Evolutionary conservation across 768 basidiomycete species (phyloP), one percentile per base, ranked within the genome.

Genomic region (Tylopilus vinaceipallidus): DNA sequence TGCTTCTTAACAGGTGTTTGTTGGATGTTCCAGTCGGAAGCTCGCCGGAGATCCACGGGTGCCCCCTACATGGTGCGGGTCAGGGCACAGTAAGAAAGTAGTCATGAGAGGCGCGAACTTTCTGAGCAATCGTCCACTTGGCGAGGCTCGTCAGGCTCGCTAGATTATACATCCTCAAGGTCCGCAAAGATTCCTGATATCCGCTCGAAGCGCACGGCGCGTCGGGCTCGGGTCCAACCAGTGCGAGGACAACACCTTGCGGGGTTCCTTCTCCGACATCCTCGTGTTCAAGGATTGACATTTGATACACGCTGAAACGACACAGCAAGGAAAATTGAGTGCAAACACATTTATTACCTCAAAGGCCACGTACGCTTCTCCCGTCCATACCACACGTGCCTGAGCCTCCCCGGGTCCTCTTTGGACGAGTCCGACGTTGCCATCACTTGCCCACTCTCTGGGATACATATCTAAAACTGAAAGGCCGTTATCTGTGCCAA

Each of bases 401-500:
- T 81, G 76, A 0, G 91, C 88, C 54, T 91, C 89, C 35, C 79
- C 77, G 4, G 90, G 88, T 5, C 83, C 84, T 55, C 81, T 83
- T 37, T 70, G 66, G 23, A 68, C 36, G 8, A 76, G 58, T 16
- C 70, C 67, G 13, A 76, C 64, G 3, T 66, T 70, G 2, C 79
- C 80, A 3, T 69, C 67, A 22, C 71, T 71, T 10, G 60, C 60
- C 81, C 80, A 84, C 53, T 86, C 84, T 56, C 81, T 75, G 1
- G 91, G 90, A 60, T 84, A 88, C 81, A 90, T 84, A 60, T 93
- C 85, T 42, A 93, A 68, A 6, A 92, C 88, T 2, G 86, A 88
- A 22, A 93, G 75, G 3, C 91, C 91, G 50, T 83, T 76, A 53
- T 89, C 85, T 49, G 88, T 86, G 4, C 91, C 91, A 23, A 93